Evolutionary conservation across 306 rosid genomes (phyloP), one percentile per base, ranked within the genome.

Genomic region (Lotus japonicus): DNA sequence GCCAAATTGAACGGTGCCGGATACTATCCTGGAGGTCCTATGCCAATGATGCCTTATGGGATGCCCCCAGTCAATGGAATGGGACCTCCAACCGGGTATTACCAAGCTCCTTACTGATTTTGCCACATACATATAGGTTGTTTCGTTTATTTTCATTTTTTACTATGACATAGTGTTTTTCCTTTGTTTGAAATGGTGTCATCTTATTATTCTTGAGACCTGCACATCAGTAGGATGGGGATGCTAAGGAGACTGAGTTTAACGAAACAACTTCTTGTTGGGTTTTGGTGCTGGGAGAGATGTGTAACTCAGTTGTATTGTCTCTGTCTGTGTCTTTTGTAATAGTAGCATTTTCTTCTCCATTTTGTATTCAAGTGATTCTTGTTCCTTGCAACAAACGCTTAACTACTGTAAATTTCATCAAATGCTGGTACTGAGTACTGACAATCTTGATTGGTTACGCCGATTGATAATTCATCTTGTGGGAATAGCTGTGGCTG

Each of bases 61-160:
- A 88, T 89, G 88, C 97, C 97, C 39, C 97, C 96, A 2, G 83
- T 78, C 45, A 85, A 81, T 17, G 96, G 98, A 72, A 87, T 84
- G 90, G 95, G 95, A 52, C 71, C 89, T 31, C 85, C 89, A 0
- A 45, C 85, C 42, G 94, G 96, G 83, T 90, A 94, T 78, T 86
- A 90, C 80, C 75, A 90, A 44, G 23, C 89, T 71, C 91, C 96
- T 43, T 80, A 84, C 72, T 94, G 92, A 94, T 61, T 70, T 73
- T 57, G 52, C 73, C 80, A 70, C 75, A 79, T 63, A 64, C 66
- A 79, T 64, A 76, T 80, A 79, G 75, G 74, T 74, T 81, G 75
- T 74, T 67, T 66, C 33, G 73, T 63, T 85, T 66, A 65, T 77
- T 72, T 75, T 58, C 68, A 65, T 77, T 72, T 75, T 58, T 72